Evolutionary conservation across 164 flowering plant species (phyloP).

Genomic region (Aristolochia fimbriata): DNA sequence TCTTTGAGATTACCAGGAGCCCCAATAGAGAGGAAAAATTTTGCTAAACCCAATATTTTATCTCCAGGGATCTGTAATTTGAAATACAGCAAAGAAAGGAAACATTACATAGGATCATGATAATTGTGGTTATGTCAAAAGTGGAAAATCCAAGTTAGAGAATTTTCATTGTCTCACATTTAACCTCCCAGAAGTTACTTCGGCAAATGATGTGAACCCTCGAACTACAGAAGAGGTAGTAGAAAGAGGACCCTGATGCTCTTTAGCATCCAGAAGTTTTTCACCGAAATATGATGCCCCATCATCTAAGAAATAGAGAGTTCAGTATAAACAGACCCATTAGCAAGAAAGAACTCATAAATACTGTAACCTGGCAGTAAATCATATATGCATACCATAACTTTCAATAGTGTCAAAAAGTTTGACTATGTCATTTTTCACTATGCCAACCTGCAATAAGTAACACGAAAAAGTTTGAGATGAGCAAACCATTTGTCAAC

Average conservation of each 20-base stretch:
- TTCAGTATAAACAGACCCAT: not conserved
- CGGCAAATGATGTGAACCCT: constrained; percentile 68
- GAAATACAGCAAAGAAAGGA: not conserved
- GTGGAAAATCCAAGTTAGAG: no score
- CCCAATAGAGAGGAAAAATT: constrained; percentile 80
- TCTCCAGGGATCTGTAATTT: constrained; percentile 70
- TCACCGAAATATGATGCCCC: constrained; percentile 84
- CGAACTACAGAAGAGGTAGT: constrained; percentile 77
- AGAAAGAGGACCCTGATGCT: constrained; percentile 65
- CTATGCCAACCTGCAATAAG: constrained; percentile 49
- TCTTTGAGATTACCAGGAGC: constrained; percentile 75
- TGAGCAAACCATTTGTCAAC: not conserved
- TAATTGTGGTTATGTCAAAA: no score
- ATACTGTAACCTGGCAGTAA: not conserved
- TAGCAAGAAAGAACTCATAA: constrained; percentile 1
- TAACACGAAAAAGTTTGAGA: not conserved
- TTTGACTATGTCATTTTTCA: constrained; percentile 66
- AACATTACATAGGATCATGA: no score
- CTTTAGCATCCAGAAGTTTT: constrained; percentile 51
- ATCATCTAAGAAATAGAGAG: constrained; percentile 43
- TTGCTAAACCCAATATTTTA: constrained; percentile 77
- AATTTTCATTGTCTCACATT: constrained; percentile 34
- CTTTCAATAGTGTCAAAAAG: constrained; percentile 88
- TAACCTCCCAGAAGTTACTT: constrained; percentile 46
- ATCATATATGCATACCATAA: constrained; percentile 47